These are phyloP conservation scores for Leishmania guyanensis DNA, from an alignment of 208 protist genomes.

Conservation along the genomic window DNA sequence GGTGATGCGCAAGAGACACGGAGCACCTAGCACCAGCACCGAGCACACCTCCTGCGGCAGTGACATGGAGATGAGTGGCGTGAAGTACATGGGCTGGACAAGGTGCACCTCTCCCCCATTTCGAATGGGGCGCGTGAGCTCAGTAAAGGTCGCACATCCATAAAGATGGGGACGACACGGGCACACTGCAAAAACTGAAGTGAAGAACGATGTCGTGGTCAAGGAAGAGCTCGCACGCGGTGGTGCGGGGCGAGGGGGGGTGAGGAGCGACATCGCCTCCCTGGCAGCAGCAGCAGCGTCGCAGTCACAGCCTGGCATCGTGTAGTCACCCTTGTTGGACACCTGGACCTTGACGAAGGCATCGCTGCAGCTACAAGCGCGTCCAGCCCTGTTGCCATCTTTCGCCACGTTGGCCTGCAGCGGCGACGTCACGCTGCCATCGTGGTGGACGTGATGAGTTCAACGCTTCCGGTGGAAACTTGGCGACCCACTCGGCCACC, in stretches of 20 bases:
- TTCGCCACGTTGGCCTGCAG: neutral
- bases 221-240: constrained; percentile 47
- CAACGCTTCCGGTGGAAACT: constrained; percentile 39
- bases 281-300: neutral
- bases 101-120: constrained; percentile 25
- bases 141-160: constrained; percentile 83
- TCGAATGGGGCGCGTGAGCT: constrained; percentile 18
- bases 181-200: constrained; percentile 66
- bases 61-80: constrained; percentile 78
- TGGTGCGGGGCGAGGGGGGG: constrained; percentile 13
- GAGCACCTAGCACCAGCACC: constrained; percentile 39
- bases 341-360: neutral
- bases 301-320: too few species aligned
- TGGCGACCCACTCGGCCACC: constrained; percentile 59
- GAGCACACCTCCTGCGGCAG: constrained; percentile 68
- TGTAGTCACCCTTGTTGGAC: neutral
- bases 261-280: neutral
- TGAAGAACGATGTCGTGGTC: constrained; percentile 54
- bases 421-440: neutral
- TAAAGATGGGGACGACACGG: constrained; percentile 38
- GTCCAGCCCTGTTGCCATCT: neutral
- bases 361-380: neutral
- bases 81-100: constrained; percentile 82
- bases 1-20: constrained; percentile 51
- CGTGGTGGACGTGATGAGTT: neutral